Evolutionary conservation across 129 eudicot genomes (phyloP).

Genomic region (Mikania micrantha): DNA sequence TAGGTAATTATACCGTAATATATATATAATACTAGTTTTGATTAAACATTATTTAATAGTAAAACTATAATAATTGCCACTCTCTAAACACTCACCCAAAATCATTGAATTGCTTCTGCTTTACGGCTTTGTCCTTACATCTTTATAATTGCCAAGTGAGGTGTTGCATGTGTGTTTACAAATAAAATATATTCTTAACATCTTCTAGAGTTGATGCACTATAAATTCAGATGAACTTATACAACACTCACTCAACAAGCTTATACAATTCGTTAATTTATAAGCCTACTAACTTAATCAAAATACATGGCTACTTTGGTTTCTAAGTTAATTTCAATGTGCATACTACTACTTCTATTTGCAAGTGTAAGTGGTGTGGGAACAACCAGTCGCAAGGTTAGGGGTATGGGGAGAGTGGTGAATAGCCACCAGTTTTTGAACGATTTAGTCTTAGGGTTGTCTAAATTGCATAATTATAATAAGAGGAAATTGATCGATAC

Average conservation of each 20-base stretch:
- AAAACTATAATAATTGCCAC: too few relatives aligned
- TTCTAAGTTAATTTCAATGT: conserved; percentile 20
- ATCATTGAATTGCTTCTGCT: neutral
- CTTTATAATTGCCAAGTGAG: conserved; percentile 17
- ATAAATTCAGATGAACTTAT: conserved; percentile 20
- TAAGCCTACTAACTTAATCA: neutral
- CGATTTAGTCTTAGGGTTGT: conserved; percentile 34
- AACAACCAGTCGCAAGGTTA: conserved; percentile 37
- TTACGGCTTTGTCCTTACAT: conserved; percentile 28
- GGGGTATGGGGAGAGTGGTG: conserved; percentile 25
- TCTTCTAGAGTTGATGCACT: conserved; percentile 21
- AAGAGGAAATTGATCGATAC: conserved; percentile 37
- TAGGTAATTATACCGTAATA: too few relatives aligned
- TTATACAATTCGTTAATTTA: conserved; percentile 2
- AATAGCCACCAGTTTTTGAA: conserved; percentile 37
- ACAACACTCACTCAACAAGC: conserved; percentile 12
- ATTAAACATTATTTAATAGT: too few relatives aligned
- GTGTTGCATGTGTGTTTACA: conserved; percentile 14
- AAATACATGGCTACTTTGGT: conserved; percentile 40
- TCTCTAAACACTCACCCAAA: conserved; percentile 17
- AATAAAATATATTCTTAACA: conserved; percentile 13
- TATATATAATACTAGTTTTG: too few relatives aligned
- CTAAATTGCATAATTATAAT: conserved; percentile 23
- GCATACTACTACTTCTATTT: conserved; percentile 30
- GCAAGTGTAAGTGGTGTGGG: conserved; percentile 18